Evolutionary conservation across 805 yeast species (phyloP).

Genomic region (Candida hispaniensis): DNA sequence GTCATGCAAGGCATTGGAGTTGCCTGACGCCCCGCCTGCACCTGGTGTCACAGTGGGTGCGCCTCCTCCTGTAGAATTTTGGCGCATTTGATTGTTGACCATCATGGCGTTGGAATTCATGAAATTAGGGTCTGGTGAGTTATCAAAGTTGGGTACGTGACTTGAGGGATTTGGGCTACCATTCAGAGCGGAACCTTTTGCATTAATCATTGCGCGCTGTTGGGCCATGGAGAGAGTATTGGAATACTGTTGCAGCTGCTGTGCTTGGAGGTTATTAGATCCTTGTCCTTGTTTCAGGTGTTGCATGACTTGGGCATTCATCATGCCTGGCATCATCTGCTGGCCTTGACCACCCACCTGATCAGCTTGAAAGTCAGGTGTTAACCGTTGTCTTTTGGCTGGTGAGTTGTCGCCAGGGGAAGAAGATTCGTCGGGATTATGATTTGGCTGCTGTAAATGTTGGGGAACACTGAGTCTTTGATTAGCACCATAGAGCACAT

Average conservation of each 20-base stretch:
- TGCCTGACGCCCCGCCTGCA: conserved; percentile 28
- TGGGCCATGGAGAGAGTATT: conserved; percentile 21
- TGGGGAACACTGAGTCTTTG: conserved; percentile 13
- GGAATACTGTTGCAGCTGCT: conserved; percentile 22
- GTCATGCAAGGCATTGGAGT: conserved; percentile 57
- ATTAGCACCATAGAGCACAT: conserved; percentile 8
- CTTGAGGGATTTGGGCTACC: conserved; percentile 15
- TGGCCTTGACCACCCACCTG: conserved; percentile 23
- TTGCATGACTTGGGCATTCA: conserved; percentile 25
- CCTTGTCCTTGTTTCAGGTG: conserved; percentile 24
- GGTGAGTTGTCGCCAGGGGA: conserved; percentile 26
- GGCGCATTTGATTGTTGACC: conserved; percentile 19
- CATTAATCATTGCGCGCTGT: conserved; percentile 24
- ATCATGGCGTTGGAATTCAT: conserved; percentile 18
- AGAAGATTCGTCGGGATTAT: conserved; percentile 24
- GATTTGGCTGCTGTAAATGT: conserved; percentile 17
- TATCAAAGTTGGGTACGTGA: conserved; percentile 7
- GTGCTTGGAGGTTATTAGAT: conserved; percentile 19
- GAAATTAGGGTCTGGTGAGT: conserved; percentile 18
- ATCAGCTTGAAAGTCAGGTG: conserved; percentile 27
- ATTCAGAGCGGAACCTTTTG: conserved; percentile 17
- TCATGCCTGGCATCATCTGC: conserved; percentile 23
- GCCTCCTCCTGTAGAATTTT: conserved; percentile 32
- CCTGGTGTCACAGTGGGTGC: conserved; percentile 24
- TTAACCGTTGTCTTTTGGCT: conserved; percentile 29